A percentile compares a stretch with the other conserved stretches of the same genome.
Conservation (phyloP, 352 stramenopile species). For the Globisporangium okanoganense region DNA sequence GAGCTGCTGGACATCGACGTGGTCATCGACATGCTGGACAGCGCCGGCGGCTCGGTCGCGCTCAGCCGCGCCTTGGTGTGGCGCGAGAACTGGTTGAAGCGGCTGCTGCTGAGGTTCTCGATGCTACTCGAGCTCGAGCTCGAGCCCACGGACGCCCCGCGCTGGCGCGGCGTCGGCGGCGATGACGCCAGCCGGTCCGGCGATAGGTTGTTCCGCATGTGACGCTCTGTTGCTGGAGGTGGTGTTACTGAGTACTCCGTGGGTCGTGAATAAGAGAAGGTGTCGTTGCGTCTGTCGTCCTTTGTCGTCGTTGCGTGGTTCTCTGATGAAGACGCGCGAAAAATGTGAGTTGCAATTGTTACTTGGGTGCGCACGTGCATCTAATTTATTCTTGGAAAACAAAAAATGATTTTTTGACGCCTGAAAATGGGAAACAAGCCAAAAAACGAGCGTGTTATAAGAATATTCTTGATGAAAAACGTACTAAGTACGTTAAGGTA, state of each 20-base stretch:
- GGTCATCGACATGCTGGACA: conserved; percentile 2
- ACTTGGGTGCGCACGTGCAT: not conserved
- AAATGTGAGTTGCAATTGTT: not conserved
- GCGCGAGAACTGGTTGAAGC: conserved; percentile 14
- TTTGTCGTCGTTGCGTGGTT: not conserved
- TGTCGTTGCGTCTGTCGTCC: not conserved
- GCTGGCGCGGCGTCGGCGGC: conserved; percentile 9
- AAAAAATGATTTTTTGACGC: no score
- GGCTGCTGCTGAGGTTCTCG: conserved; percentile 9
- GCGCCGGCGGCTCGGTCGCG: not conserved
- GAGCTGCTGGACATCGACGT: not conserved
- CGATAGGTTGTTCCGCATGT: conserved; percentile 1
- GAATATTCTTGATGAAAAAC: no score
- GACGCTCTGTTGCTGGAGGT: not conserved
- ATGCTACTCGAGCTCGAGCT: conserved; percentile 15
- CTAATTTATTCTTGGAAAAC: no score
- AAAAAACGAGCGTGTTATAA: no score
- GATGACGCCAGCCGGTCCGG: not conserved
- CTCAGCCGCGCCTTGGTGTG: conserved; percentile 14
- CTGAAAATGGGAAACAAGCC: no score
- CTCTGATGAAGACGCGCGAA: not conserved
- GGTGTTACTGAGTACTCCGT: not conserved
- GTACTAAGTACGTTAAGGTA: no score
- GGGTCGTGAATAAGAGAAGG: not conserved
- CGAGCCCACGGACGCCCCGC: conserved; percentile 15